Percentiles rank a stretch among this genome's conserved stretches.
Evolutionary conservation across 768 basidiomycete genomes (phyloP).

Genomic region (Boletus sp.): DNA sequence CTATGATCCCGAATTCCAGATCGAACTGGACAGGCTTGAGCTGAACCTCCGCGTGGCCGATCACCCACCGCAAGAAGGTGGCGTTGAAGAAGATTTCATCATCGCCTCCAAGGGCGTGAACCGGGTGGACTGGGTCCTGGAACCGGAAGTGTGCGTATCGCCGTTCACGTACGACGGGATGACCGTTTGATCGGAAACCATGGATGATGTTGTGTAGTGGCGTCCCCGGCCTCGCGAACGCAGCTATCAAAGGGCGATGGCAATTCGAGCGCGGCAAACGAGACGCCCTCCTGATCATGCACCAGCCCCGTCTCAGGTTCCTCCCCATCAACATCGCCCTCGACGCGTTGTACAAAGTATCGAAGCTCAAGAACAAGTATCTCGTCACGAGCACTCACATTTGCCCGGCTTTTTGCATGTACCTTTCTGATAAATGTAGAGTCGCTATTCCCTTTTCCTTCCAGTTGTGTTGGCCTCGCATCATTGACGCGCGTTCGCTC

Average conservation of each 20-base stretch:
- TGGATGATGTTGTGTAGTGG: not conserved
- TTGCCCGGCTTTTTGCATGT: slow-evolving; percentile 35
- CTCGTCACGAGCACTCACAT: slow-evolving; percentile 32
- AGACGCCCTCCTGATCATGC: slow-evolving; percentile 36
- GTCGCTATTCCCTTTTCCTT: not conserved
- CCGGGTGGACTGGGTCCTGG: slow-evolving; percentile 5
- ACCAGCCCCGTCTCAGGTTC: slow-evolving; percentile 20
- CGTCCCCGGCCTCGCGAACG: slow-evolving; percentile 27
- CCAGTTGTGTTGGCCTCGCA: not conserved
- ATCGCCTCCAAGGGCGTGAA: slow-evolving; percentile 25
- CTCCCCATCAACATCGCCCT: slow-evolving; percentile 24
- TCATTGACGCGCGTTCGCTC: not conserved
- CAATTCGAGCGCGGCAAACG: slow-evolving; percentile 30
- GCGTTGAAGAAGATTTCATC: slow-evolving; percentile 20
- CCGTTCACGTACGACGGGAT: not conserved
- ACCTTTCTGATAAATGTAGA: slow-evolving; percentile 29
- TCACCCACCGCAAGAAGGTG: slow-evolving; percentile 10
- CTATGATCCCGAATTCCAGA: slow-evolving; percentile 23
- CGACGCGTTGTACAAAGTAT: slow-evolving; percentile 20
- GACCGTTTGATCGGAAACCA: not conserved
- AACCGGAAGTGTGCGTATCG: slow-evolving; percentile 21
- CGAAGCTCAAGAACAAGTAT: slow-evolving; percentile 27
- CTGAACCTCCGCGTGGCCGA: slow-evolving; percentile 5
- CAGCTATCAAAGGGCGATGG: slow-evolving; percentile 35
- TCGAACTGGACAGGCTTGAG: slow-evolving; percentile 7